Evolutionary conservation across 1,139 yeast genomes (phyloP).

Genomic region (Sugiyamaella neomexicana): DNA sequence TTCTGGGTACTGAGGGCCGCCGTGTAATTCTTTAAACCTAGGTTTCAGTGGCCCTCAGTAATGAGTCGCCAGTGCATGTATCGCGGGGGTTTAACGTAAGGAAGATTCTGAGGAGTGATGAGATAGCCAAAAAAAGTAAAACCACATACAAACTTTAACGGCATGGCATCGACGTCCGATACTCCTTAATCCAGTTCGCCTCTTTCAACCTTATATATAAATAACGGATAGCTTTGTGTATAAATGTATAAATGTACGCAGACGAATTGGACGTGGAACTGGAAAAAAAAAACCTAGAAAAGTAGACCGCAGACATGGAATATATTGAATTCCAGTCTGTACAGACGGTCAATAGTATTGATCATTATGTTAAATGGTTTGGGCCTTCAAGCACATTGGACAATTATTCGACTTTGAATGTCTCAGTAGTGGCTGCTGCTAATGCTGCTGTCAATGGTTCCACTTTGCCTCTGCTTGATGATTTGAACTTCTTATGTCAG

Average conservation of each 20-base stretch:
- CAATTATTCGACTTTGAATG: neutral
- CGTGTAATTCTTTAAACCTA: too few relatives aligned
- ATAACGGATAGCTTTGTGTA: neutral
- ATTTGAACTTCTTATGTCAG: conserved; percentile 12
- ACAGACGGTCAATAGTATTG: conserved; percentile 1
- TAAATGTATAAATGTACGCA: neutral
- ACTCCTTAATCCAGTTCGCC: too few relatives aligned
- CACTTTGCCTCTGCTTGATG: neutral
- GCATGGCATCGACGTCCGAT: too few relatives aligned
- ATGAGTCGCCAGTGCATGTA: neutral
- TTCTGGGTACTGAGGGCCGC: neutral
- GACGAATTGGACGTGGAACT: neutral
- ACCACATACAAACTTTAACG: too few relatives aligned
- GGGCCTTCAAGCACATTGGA: neutral
- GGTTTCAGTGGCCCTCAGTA: too few relatives aligned
- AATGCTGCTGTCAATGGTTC: neutral
- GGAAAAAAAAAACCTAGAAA: neutral
- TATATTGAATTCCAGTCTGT: conserved; percentile 14
- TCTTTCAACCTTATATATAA: too few relatives aligned
- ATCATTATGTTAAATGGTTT: conserved; percentile 2
- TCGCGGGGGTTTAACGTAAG: neutral
- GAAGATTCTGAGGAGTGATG: too few relatives aligned
- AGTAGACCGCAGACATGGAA: neutral
- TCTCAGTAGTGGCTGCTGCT: neutral
- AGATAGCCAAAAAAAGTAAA: too few relatives aligned